Evolutionary conservation across 331 rosid species (phyloP), one percentile per base, ranked within the genome.

Genomic region (Malus hybrid): DNA sequence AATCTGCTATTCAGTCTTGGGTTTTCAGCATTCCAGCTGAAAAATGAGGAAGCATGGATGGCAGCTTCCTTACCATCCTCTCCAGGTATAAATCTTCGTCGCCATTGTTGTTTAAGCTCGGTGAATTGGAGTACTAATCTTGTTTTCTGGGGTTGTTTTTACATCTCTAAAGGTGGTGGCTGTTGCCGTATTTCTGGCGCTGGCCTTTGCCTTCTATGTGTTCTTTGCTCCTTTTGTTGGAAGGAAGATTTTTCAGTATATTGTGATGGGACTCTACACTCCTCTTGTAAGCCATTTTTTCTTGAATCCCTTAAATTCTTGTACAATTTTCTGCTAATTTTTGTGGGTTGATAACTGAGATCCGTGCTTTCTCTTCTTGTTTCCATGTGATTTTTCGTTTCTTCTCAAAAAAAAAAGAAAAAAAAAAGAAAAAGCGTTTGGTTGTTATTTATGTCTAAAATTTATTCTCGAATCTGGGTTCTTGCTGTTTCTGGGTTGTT

Each of bases 51-150:
- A 90, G 90, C 74, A 91, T 77, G 98, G 98, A 68, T 94, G 98
- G 98, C 88, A 92, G 77, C 94, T 94, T 66, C 98, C 98, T 55
- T 90, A 91, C 67, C 99, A 94, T 78, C 99, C 97, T 72, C 97
- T 94, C 7, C 99, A 94, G 97, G 98, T 93, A 52, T 19, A 64
- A 80, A 73, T 78, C 26, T 28, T 22, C 5, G 29, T 42, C 48
- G 48, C 48, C 63, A 42, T 73, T 73, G 26, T 44, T 28, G 62
- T 36, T 61, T 20, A 32, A 32, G 68, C 68, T 73, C 29, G 5
- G 18, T 7, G 7, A 39, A 55, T 63, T 53, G 68, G 63, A 36
- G 55, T 7, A 50, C 62, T 75, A 66, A 28, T 30, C 53, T 77
- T 10, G 10, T 16, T 57, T 62, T 46, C 39, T 74, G 24, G 73